Evolutionary conservation across 306 rosid species (phyloP).

Genomic region (Cucurbita argyrosperma): DNA sequence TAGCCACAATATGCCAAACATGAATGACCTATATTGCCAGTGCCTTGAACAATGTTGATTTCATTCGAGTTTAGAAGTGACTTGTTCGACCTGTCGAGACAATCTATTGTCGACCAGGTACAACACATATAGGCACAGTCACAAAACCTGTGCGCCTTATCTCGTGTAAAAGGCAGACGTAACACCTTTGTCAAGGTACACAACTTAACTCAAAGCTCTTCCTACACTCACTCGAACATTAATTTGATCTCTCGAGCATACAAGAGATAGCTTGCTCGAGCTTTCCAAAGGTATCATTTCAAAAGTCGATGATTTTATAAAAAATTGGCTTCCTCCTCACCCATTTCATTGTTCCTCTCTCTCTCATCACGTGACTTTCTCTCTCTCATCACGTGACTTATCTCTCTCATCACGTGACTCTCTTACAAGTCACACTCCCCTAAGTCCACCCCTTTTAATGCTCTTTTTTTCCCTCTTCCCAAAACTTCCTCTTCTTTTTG

Average conservation of each 20-base stretch:
- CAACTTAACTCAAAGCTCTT: too few species aligned
- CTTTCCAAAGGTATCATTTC: too few species aligned
- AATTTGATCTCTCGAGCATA: too few species aligned
- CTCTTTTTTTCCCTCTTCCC: neutral
- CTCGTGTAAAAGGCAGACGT: neutral
- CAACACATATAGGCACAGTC: too few species aligned
- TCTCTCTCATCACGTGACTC: neutral
- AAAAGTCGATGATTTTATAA: too few species aligned
- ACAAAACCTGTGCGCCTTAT: too few species aligned
- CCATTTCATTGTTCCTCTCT: neutral
- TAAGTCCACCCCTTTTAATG: slow-evolving; percentile 3
- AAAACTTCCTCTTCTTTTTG: neutral
- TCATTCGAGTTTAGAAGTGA: too few species aligned
- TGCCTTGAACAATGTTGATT: neutral
- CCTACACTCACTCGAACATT: neutral
- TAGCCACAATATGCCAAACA: too few species aligned
- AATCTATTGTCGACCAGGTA: too few species aligned
- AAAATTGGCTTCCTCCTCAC: too few species aligned
- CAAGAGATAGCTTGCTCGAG: neutral
- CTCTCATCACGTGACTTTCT: neutral
- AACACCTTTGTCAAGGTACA: neutral
- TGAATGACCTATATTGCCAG: too few species aligned
- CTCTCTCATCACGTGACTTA: slow-evolving; percentile 4
- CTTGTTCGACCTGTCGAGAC: too few species aligned
- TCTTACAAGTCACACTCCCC: slow-evolving; percentile 1